phyloP scores from a whole-genome alignment of 2,329 filamentous ascomycete species.

The Sarocladiaceae sp. region DNA sequence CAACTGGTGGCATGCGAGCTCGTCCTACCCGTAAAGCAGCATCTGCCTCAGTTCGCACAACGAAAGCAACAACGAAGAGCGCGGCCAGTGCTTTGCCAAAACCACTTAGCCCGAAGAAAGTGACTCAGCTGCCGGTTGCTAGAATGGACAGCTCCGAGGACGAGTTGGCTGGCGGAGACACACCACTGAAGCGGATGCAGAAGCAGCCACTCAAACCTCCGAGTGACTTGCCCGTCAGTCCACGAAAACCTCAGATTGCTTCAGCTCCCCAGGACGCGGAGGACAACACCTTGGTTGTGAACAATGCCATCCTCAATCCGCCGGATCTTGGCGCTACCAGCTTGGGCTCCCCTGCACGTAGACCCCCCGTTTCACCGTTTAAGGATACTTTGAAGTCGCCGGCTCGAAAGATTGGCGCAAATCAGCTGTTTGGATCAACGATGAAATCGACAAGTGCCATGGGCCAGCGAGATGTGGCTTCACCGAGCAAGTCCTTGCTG shows the following conservation, averaged over 20 bases:
- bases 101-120: conserved; percentile 60
- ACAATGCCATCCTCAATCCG: conserved; percentile 22
- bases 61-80: conserved; percentile 32
- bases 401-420: conserved; percentile 35
- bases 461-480: conserved; percentile 15
- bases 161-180: conserved; percentile 48
- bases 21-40: conserved; percentile 37
- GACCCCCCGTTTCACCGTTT: conserved; percentile 43
- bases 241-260: background rate
- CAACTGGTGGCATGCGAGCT: conserved; percentile 28
- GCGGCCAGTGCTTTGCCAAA: background rate
- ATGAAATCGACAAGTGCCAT: conserved; percentile 19
- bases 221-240: conserved; percentile 7
- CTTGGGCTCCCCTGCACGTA: conserved; percentile 50
- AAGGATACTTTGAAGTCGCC: conserved; percentile 52
- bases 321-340: conserved; percentile 31
- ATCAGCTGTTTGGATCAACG: conserved; percentile 26
- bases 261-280: conserved; percentile 13
- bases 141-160: conserved; percentile 46
- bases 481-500: conserved; percentile 36
- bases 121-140: conserved; percentile 46
- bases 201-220: conserved; percentile 50
- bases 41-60: conserved; percentile 26
- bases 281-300: conserved; percentile 18
- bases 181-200: conserved; percentile 44